phyloP scores from a whole-genome alignment of 306 rosid genomes.

The Crotalaria pallida region DNA sequence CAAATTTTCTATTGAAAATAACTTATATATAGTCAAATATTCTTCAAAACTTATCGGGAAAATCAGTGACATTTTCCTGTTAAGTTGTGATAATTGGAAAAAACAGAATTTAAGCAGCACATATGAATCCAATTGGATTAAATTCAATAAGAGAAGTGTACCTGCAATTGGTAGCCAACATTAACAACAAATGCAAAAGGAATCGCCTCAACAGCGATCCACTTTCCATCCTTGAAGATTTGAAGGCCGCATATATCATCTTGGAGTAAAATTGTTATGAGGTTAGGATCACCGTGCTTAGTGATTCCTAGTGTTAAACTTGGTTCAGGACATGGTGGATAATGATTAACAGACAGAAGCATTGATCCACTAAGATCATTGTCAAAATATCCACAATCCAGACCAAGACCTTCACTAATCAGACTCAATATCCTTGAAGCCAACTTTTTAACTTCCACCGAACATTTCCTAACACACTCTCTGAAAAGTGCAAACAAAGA shows the following conservation, averaged over 20 bases:
- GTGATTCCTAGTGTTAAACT: conserved; percentile 23
- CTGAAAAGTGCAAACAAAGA: neutral
- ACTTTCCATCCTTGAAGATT: conserved; percentile 20
- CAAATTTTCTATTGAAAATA: no score
- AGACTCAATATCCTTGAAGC: conserved; percentile 21
- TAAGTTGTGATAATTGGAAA: no score
- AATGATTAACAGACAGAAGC: neutral
- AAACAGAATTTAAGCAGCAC: no score
- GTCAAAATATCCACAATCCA: conserved; percentile 19
- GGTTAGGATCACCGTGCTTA: conserved; percentile 27
- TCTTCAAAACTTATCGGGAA: no score
- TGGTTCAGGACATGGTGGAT: conserved; percentile 34
- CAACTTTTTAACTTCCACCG: conserved; percentile 20
- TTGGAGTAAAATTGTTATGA: conserved; percentile 29
- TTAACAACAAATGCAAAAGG: conserved; percentile 28
- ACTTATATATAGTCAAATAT: no score
- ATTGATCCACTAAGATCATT: conserved; percentile 11
- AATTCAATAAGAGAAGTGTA: neutral
- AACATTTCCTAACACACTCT: conserved; percentile 19
- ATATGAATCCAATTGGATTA: no score
- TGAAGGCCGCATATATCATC: conserved; percentile 26
- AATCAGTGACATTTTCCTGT: no score
- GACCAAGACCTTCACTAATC: conserved; percentile 26
- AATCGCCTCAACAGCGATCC: conserved; percentile 22
- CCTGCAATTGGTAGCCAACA: conserved; percentile 18